A percentile compares a stretch with the other conserved stretches of the same genome.
phyloP scores from a whole-genome alignment of 176 grass and related monocot species.

The Metroxylon sagu region DNA sequence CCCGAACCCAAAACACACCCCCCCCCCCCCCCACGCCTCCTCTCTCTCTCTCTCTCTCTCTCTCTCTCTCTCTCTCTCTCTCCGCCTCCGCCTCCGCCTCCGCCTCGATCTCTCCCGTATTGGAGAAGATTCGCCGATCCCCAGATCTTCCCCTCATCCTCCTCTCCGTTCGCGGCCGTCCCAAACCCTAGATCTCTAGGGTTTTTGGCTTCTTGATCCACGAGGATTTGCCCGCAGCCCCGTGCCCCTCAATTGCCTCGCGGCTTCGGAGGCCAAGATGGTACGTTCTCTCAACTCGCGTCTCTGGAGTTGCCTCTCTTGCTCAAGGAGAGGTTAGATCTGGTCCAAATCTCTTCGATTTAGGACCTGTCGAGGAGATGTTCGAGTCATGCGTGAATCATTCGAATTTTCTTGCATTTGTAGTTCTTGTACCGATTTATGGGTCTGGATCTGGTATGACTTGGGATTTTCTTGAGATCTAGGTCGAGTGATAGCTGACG shows the following conservation, averaged over 20 bases:
- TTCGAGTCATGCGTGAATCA: background rate
- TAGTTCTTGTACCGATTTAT: slow-evolving; percentile 5
- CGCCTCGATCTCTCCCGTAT: no score
- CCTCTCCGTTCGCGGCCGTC: background rate
- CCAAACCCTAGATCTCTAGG: slow-evolving; percentile 4
- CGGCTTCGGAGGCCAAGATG: slow-evolving; percentile 15
- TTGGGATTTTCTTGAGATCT: slow-evolving; percentile 45
- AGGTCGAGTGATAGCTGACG: slow-evolving; percentile 19
- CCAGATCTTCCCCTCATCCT: background rate
- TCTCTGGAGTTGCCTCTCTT: background rate
- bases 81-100: no score
- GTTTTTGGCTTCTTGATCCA: background rate
- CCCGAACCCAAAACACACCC: no score
- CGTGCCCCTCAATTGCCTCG: background rate
- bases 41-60: no score
- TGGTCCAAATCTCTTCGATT: background rate
- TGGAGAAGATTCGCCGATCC: no score
- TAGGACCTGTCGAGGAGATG: no score
- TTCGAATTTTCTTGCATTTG: background rate
- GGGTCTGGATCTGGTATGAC: no score
- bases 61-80: no score
- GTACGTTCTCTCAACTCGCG: slow-evolving; percentile 22
- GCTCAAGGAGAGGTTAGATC: slow-evolving; percentile 1
- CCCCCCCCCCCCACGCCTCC: no score
- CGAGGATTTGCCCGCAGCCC: slow-evolving; percentile 11